phyloP scores from a whole-genome alignment of 768 basidiomycete species.

The Pholiota conissans region DNA sequence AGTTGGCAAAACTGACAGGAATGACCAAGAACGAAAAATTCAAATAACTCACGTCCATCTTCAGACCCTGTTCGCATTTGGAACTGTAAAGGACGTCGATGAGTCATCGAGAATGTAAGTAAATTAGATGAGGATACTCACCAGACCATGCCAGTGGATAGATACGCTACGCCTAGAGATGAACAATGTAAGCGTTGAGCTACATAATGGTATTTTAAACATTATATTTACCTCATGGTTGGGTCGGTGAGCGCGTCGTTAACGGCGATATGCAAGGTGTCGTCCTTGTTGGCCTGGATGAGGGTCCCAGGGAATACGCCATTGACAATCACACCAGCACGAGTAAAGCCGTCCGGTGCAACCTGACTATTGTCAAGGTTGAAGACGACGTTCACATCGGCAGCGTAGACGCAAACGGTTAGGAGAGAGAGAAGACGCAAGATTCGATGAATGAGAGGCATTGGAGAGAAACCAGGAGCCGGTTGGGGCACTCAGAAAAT shows the following conservation, averaged over 20 bases:
- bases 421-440: background rate
- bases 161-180: conserved; percentile 25
- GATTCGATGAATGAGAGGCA: background rate
- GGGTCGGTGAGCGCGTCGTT: conserved; percentile 32
- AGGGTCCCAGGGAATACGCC: conserved; percentile 39
- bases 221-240: conserved; percentile 27
- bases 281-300: conserved; percentile 39
- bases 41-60: conserved; percentile 36
- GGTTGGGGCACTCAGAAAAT: background rate
- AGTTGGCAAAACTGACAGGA: background rate
- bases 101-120: background rate
- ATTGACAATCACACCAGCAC: conserved; percentile 40
- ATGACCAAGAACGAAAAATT: too few species aligned
- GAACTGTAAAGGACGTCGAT: conserved; percentile 22
- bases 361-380: conserved; percentile 37
- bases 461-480: background rate
- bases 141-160: conserved; percentile 35
- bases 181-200: background rate
- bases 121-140: conserved; percentile 8
- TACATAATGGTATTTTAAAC: background rate
- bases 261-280: conserved; percentile 31
- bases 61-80: conserved; percentile 44
- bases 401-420: conserved; percentile 2
- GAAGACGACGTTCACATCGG: conserved; percentile 22
- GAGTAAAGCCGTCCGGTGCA: conserved; percentile 42